Percentiles rank a stretch among this genome's conserved stretches.
These are phyloP conservation scores for Globisporangium acanthophoron DNA, from an alignment of 352 stramenopile genomes.

Conservation along the genomic window DNA sequence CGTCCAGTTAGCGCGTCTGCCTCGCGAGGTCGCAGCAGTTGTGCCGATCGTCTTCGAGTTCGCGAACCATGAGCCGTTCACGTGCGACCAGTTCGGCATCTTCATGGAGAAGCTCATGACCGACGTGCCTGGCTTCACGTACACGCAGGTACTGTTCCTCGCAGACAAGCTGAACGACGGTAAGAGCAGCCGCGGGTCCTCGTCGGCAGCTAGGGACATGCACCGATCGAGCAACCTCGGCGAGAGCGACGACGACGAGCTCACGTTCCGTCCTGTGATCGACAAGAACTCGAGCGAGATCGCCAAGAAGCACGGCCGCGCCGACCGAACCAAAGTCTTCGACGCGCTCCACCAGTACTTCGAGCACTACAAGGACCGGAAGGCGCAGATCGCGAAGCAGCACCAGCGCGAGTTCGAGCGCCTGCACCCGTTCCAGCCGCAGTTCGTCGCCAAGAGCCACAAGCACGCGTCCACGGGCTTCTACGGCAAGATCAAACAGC, in stretches of 20 bases:
- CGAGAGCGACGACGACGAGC: slow-evolving; percentile 32
- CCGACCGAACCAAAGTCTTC: slow-evolving; percentile 58
- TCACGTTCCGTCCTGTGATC: slow-evolving; percentile 69
- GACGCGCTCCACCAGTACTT: slow-evolving; percentile 67
- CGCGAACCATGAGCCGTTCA: slow-evolving; percentile 40
- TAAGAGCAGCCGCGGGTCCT: slow-evolving; percentile 22
- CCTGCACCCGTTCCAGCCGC: slow-evolving; percentile 61
- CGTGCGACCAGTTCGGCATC: slow-evolving; percentile 26
- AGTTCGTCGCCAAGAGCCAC: slow-evolving; percentile 36
- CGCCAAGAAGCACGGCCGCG: slow-evolving; percentile 53
- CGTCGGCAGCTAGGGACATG: background rate
- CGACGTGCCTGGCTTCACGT: slow-evolving; percentile 56
- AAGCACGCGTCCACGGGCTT: slow-evolving; percentile 33
- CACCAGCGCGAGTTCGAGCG: slow-evolving; percentile 52
- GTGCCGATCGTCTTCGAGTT: slow-evolving; percentile 65
- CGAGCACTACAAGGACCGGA: slow-evolving; percentile 59
- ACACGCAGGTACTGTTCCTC: slow-evolving; percentile 71
- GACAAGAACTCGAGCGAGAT: slow-evolving; percentile 65
- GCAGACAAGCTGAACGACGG: slow-evolving; percentile 42
- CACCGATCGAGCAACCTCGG: slow-evolving; percentile 10
- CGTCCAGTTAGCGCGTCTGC: slow-evolving; percentile 39
- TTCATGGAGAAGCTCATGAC: slow-evolving; percentile 65
- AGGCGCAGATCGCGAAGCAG: slow-evolving; percentile 44
- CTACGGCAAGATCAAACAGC: slow-evolving; percentile 46
- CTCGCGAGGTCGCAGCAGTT: slow-evolving; percentile 45